Evolutionary conservation across 1,284 basidiomycete species (phyloP).

Genomic region (Rhodotorula sp.): DNA sequence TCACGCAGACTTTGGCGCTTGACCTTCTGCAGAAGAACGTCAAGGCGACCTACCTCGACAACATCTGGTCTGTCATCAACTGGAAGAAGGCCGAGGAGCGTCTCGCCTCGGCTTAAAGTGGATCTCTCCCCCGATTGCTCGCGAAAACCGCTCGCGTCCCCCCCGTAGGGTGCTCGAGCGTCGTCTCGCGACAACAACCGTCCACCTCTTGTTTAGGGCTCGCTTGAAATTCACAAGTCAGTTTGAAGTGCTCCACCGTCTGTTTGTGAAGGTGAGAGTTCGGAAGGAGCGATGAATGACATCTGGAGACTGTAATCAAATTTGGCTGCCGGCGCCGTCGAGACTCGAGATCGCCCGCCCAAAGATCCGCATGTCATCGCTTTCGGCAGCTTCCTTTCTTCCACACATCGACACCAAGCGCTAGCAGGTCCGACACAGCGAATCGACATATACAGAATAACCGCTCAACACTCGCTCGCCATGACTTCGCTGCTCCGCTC

Average conservation of each 20-base stretch:
- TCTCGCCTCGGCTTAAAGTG: slow-evolving; percentile 47
- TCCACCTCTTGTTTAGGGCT: background rate
- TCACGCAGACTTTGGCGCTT: background rate
- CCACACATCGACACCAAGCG: too few relatives aligned
- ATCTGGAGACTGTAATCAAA: too few relatives aligned
- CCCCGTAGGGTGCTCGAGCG: background rate
- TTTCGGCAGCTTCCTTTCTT: too few relatives aligned
- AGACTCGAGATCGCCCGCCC: too few relatives aligned
- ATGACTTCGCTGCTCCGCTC: background rate
- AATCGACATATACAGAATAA: too few relatives aligned
- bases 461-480: background rate
- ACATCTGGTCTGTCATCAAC: slow-evolving; percentile 74
- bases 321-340: too few relatives aligned
- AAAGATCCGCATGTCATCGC: too few relatives aligned
- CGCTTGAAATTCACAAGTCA: background rate
- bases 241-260: too few relatives aligned
- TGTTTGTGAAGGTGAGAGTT: too few relatives aligned
- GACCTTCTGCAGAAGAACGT: slow-evolving; percentile 69
- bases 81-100: slow-evolving; percentile 82
- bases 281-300: too few relatives aligned
- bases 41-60: slow-evolving; percentile 61
- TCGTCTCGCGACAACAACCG: background rate
- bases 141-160: background rate
- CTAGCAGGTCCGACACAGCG: too few relatives aligned
- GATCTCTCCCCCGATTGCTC: background rate